Evolutionary conservation across 768 basidiomycete species (phyloP).

Genomic region (Mycena sanguinolenta): DNA sequence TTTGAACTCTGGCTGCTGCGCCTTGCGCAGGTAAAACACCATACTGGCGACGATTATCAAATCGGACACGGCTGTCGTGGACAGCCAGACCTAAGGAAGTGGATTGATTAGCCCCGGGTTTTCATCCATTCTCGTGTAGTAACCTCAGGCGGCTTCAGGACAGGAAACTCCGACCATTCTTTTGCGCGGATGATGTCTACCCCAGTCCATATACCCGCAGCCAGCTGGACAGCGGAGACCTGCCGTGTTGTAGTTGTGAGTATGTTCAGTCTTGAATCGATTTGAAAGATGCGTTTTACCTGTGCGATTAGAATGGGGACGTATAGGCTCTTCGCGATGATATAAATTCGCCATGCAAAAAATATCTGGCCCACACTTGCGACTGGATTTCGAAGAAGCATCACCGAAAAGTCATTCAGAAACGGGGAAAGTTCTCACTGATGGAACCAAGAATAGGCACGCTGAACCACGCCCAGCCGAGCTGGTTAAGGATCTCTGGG

Average conservation of each 20-base stretch:
- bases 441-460: slow-evolving; percentile 36
- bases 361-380: slow-evolving; percentile 31
- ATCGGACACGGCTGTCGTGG: background rate
- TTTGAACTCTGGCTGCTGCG: background rate
- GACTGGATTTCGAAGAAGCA: slow-evolving; percentile 29
- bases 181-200: slow-evolving; percentile 5
- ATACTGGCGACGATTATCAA: slow-evolving; percentile 8
- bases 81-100: slow-evolving; percentile 2
- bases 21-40: background rate
- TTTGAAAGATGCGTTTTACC: background rate
- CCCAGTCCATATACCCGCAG: slow-evolving; percentile 20
- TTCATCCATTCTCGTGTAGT: background rate
- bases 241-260: background rate
- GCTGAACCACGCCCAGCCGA: slow-evolving; percentile 37
- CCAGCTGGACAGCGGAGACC: slow-evolving; percentile 10
- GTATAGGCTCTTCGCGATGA: slow-evolving; percentile 4
- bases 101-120: background rate
- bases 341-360: slow-evolving; percentile 33
- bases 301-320: slow-evolving; percentile 5
- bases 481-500: slow-evolving; percentile 23
- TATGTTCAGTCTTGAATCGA: background rate
- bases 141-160: no score
- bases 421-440: slow-evolving; percentile 13
- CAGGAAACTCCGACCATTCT: background rate
- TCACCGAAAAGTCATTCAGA: slow-evolving; percentile 14